phyloP scores from a whole-genome alignment of 495 filamentous ascomycete species.

The Pseudomonodictys pantanalensis region DNA sequence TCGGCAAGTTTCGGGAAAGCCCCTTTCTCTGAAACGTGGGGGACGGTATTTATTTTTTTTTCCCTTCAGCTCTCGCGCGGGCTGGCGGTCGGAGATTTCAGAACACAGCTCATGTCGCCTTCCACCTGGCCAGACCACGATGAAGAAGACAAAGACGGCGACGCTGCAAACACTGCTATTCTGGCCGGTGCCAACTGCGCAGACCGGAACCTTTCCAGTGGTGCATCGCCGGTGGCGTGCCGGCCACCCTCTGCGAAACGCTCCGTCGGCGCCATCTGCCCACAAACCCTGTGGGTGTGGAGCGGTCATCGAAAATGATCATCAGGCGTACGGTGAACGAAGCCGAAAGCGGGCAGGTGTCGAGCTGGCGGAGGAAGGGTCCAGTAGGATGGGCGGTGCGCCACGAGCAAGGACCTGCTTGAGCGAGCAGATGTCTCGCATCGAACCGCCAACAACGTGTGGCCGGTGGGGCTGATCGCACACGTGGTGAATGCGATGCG shows the following conservation, averaged over 20 bases:
- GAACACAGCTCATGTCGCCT: not conserved
- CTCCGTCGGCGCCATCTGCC: conserved; percentile 4
- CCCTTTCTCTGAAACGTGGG: conserved; percentile 29
- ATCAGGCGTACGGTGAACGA: too few relatives aligned
- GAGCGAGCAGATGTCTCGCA: conserved; percentile 29
- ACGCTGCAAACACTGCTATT: not conserved
- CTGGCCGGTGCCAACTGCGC: not conserved
- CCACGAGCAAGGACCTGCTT: conserved; percentile 10
- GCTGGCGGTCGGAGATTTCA: conserved; percentile 22
- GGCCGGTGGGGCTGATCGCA: conserved; percentile 19
- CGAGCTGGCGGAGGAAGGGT: conserved; percentile 2
- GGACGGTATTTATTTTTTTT: too few relatives aligned
- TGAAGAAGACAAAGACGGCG: not conserved
- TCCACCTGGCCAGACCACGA: not conserved
- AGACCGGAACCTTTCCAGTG: not conserved
- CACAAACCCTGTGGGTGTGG: not conserved
- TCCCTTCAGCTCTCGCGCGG: conserved; percentile 24
- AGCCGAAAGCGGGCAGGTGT: conserved; percentile 24
- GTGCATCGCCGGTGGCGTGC: not conserved
- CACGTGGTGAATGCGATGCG: conserved; percentile 23
- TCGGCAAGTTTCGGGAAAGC: conserved; percentile 1
- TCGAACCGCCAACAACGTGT: conserved; percentile 27
- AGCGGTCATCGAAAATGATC: not conserved
- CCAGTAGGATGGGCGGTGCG: conserved; percentile 6
- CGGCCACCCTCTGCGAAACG: conserved; percentile 1